phyloP scores from a whole-genome alignment of 2,329 filamentous ascomycete species.

The Aspergillus aculeatinus region DNA sequence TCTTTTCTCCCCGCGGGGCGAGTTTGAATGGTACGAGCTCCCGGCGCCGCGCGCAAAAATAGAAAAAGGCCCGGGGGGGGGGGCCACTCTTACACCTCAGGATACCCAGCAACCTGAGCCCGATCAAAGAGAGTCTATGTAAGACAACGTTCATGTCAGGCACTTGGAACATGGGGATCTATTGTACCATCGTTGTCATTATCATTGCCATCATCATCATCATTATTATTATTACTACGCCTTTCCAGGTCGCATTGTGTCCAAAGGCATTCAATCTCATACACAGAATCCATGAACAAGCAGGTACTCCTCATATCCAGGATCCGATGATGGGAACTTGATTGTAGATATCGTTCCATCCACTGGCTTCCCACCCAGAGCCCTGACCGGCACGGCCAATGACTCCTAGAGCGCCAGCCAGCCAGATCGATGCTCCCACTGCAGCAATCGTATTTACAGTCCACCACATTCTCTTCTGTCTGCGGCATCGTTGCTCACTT shows the following conservation, averaged over 20 bases:
- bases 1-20: not conserved
- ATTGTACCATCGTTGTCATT: not conserved
- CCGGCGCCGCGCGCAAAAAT: not conserved
- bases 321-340: constrained; percentile 57
- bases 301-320: constrained; percentile 43
- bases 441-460: constrained; percentile 65
- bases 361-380: constrained; percentile 74
- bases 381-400: constrained; percentile 70
- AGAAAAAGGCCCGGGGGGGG: not conserved
- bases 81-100: not conserved
- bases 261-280: not conserved
- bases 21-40: not conserved
- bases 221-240: not conserved
- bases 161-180: not conserved
- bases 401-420: constrained; percentile 75
- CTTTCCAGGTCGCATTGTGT: not conserved
- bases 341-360: constrained; percentile 74
- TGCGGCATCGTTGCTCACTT: constrained; percentile 51
- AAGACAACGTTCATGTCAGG: not conserved
- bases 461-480: constrained; percentile 67
- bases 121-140: not conserved
- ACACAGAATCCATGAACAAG: not conserved
- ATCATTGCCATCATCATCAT: not conserved
- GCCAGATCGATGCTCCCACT: constrained; percentile 67
- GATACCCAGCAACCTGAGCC: not conserved